Percentiles rank a stretch among this genome's conserved stretches.
These are phyloP conservation scores for Penicillium sp. DNA, from an alignment of 2,329 filamentous ascomycete genomes.

Conservation along the genomic window DNA sequence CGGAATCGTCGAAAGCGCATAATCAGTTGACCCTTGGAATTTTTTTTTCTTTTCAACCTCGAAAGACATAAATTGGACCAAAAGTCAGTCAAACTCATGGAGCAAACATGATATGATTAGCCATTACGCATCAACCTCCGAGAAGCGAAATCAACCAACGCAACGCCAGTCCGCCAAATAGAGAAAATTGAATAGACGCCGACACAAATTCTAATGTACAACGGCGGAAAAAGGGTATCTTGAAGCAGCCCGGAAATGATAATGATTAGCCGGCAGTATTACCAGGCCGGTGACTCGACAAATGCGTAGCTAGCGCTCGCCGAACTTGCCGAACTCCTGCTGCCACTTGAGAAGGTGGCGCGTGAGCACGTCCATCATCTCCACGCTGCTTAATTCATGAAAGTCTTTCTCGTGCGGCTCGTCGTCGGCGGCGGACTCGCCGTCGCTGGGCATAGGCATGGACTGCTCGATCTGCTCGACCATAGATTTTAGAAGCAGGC, in stretches of 20 bases:
- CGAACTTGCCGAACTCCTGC: slow-evolving; percentile 62
- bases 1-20: neutral
- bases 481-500: slow-evolving; percentile 33
- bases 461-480: slow-evolving; percentile 35
- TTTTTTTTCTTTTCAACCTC: too few species aligned
- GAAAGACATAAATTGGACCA: neutral
- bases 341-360: slow-evolving; percentile 83
- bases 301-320: slow-evolving; percentile 44
- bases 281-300: slow-evolving; percentile 7
- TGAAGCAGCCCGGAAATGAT: slow-evolving; percentile 11
- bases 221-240: slow-evolving; percentile 19
- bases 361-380: slow-evolving; percentile 88
- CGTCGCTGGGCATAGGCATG: slow-evolving; percentile 25
- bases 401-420: slow-evolving; percentile 55
- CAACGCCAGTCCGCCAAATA: slow-evolving; percentile 12
- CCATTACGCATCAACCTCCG: neutral
- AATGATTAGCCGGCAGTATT: neutral
- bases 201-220: neutral
- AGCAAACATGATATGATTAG: neutral
- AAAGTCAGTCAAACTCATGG: neutral
- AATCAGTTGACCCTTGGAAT: too few species aligned
- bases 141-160: neutral
- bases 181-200: slow-evolving; percentile 3
- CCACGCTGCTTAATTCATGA: slow-evolving; percentile 70
- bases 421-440: slow-evolving; percentile 27